Evolutionary conservation across 768 basidiomycete species (phyloP), one percentile per base, ranked within the genome.

Genomic region (Pleurotus giganteus): DNA sequence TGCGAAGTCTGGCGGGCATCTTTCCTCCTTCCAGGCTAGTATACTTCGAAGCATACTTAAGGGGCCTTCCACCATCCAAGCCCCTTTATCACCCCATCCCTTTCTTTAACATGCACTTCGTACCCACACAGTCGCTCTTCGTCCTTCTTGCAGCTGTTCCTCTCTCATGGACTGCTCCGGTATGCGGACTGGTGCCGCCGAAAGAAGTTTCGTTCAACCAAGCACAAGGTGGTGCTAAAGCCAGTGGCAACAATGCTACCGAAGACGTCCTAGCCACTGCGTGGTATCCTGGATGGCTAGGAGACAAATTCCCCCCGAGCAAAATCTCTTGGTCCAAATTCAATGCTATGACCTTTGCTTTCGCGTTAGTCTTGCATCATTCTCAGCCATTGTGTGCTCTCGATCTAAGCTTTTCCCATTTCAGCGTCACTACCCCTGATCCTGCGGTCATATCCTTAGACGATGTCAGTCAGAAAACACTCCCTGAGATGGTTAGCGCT

Each of bases 221-320:
- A 34, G 31, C 24, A 11, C 52, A 39, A 19, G n/a, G n/a, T n/a
- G 19, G 32, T 24, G 42, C 32, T 11, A 24, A 51, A 13, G 32
- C 58, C 21, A 39, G 53, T 17, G 53, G 44, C 24, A 51, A 43
- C 36, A 42, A 53, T 24, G 45, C 63, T 4, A 47, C 57, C 11
- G 65, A 62, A 3, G 69, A 71, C 28, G 71, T 74, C n/a, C 59
- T 84, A 15, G 74, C 80, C 3, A 69, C 79, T 28, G 76, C 77
- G 1, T 86, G 82, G 82, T 83, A 78, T 59, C 72, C 84, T 15
- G 75, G 74, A n/a, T 84, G 81, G 80, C 69, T 77, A 51, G 69
- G 68, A 4, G 52, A 58, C 23, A 59, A 71, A 46, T 70, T 76
- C 58, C 65, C 81, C 11, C 72, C 80, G 3, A 61, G 61, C 36